Evolutionary conservation across 192 early-diverging fungal species (phyloP).

Genomic region (Umbelopsis vinacea): DNA sequence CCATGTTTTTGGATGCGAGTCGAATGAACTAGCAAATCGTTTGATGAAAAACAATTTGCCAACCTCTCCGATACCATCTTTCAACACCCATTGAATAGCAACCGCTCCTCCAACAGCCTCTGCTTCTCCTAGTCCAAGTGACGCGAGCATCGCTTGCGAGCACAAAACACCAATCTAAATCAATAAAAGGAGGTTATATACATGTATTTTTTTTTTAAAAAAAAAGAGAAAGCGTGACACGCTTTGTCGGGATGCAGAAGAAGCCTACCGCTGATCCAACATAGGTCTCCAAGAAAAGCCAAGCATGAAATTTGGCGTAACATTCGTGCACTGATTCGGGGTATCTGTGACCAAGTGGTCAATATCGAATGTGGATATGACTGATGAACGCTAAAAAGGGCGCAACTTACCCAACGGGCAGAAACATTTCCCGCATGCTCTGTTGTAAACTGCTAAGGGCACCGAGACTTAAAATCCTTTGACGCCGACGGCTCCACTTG

Average conservation of each 20-base stretch:
- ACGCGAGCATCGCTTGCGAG: conserved; percentile 67
- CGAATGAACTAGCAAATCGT: conserved; percentile 66
- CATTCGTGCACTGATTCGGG: conserved; percentile 60
- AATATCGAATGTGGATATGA: background rate
- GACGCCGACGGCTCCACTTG: conserved; percentile 20
- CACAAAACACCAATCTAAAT: conserved; percentile 64
- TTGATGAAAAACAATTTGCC: conserved; percentile 77
- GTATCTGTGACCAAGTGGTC: conserved; percentile 46
- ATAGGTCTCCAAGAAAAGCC: conserved; percentile 67
- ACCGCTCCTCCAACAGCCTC: conserved; percentile 65
- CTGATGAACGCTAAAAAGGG: too few species aligned
- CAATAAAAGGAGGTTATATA: background rate
- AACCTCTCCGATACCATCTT: conserved; percentile 69
- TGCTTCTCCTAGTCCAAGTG: conserved; percentile 56
- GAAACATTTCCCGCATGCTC: conserved; percentile 58
- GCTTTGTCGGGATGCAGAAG: background rate
- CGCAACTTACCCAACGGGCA: conserved; percentile 51
- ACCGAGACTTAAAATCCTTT: background rate
- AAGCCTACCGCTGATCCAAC: conserved; percentile 57
- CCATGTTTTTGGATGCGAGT: conserved; percentile 76
- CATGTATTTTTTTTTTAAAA: too few species aligned
- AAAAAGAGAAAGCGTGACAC: background rate
- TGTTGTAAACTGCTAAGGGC: conserved; percentile 37
- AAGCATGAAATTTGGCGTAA: conserved; percentile 61
- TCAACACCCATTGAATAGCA: conserved; percentile 72